phyloP scores from a whole-genome alignment of 2,329 filamentous ascomycete species.

The Ophiognomonia clavigignenti-juglandacearum region DNA sequence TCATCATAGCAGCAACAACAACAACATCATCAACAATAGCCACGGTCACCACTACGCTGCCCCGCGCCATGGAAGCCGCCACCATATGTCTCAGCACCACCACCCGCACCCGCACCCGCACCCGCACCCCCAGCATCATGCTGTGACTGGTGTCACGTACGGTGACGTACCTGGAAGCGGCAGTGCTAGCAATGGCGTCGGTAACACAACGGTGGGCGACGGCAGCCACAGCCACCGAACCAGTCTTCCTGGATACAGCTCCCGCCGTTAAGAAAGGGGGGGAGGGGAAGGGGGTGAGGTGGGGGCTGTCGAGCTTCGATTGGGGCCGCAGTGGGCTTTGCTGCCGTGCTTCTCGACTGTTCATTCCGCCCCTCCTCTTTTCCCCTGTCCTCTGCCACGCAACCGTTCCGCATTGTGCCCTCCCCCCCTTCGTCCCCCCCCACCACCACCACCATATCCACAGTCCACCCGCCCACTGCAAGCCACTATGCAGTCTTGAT shows the following conservation, averaged over 20 bases:
- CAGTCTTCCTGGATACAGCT: neutral
- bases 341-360: no score
- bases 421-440: no score
- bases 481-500: neutral
- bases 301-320: neutral
- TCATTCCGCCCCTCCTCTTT: no score
- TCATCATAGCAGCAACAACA: slow-evolving; percentile 4
- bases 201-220: slow-evolving; percentile 6
- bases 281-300: neutral
- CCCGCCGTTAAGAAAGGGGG: slow-evolving; percentile 6
- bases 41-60: slow-evolving; percentile 6
- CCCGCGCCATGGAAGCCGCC: neutral
- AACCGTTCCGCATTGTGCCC: no score
- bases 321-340: no score
- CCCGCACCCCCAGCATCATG: slow-evolving; percentile 11
- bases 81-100: slow-evolving; percentile 10
- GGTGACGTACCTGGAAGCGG: slow-evolving; percentile 10
- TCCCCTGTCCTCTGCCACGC: no score
- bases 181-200: slow-evolving; percentile 8
- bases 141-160: slow-evolving; percentile 11
- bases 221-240: slow-evolving; percentile 15
- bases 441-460: no score
- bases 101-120: slow-evolving; percentile 5
- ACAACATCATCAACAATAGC: slow-evolving; percentile 6
- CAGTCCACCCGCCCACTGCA: neutral